Percentiles rank a stretch among this genome's conserved stretches.
These are phyloP conservation scores for Hymenoscyphus infarciens DNA, from an alignment of 2,329 filamentous ascomycete species.

Conservation along the genomic window DNA sequence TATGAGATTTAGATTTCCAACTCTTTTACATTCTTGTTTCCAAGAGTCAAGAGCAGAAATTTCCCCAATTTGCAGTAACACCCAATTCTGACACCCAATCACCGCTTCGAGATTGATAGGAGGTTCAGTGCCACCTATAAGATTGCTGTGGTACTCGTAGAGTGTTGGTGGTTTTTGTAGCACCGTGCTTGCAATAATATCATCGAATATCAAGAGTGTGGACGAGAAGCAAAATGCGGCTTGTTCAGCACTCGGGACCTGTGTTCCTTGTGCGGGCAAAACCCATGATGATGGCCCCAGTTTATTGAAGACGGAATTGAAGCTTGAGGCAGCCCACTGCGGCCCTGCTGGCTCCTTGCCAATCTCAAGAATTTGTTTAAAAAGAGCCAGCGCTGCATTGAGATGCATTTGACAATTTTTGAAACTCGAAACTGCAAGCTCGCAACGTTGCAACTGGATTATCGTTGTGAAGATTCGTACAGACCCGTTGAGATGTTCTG, in stretches of 20 bases:
- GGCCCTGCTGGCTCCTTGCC: slow-evolving; percentile 2
- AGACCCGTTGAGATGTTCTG: too few relatives aligned
- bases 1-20: slow-evolving; percentile 42
- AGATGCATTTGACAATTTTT: slow-evolving; percentile 51
- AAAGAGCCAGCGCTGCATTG: slow-evolving; percentile 48
- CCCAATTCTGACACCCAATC: slow-evolving; percentile 55
- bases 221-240: slow-evolving; percentile 51
- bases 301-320: slow-evolving; percentile 19
- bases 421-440: slow-evolving; percentile 46
- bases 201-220: slow-evolving; percentile 46
- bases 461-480: slow-evolving; percentile 40
- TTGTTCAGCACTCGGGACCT: slow-evolving; percentile 42
- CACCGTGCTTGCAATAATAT: slow-evolving; percentile 48
- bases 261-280: slow-evolving; percentile 3
- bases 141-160: slow-evolving; percentile 40
- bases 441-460: slow-evolving; percentile 51
- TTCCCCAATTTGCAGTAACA: slow-evolving; percentile 49
- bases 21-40: slow-evolving; percentile 49
- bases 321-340: slow-evolving; percentile 13
- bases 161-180: slow-evolving; percentile 43
- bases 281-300: slow-evolving; percentile 18
- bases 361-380: slow-evolving; percentile 38
- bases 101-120: slow-evolving; percentile 47
- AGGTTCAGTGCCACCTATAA: slow-evolving; percentile 35
- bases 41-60: slow-evolving; percentile 52